These are phyloP conservation scores for Aspergillus hiratsukae DNA, from an alignment of 2,329 filamentous ascomycete genomes.

Conservation along the genomic window DNA sequence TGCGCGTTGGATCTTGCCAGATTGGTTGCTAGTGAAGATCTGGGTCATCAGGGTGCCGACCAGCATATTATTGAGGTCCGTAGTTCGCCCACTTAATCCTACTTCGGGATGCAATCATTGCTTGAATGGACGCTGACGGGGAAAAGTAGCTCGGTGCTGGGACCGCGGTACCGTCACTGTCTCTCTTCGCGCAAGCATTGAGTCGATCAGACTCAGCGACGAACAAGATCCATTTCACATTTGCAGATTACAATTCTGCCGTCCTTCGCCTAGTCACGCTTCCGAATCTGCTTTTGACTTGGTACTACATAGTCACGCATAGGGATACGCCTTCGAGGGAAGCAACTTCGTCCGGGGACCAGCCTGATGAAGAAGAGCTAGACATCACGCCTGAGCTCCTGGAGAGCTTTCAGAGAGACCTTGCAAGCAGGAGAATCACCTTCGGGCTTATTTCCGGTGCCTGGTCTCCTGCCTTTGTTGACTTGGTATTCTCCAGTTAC, in stretches of 20 bases:
- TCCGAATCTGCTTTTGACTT: constrained; percentile 58
- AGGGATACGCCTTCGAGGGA: background rate
- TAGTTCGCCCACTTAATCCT: background rate
- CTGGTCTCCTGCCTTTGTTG: constrained; percentile 49
- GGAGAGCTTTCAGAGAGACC: constrained; percentile 40
- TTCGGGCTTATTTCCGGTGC: constrained; percentile 57
- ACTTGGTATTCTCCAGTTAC: constrained; percentile 41
- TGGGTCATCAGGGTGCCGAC: constrained; percentile 9
- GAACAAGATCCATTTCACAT: constrained; percentile 46
- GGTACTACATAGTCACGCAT: constrained; percentile 31
- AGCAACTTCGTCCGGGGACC: constrained; percentile 1
- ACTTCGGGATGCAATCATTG: background rate
- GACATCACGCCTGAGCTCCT: constrained; percentile 49
- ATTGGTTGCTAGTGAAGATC: constrained; percentile 20
- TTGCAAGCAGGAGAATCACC: constrained; percentile 42
- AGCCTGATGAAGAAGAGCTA: constrained; percentile 28
- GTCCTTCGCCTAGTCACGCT: constrained; percentile 59
- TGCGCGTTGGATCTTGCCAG: constrained; percentile 58
- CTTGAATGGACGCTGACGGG: background rate
- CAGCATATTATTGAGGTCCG: constrained; percentile 42
- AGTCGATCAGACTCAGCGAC: constrained; percentile 16
- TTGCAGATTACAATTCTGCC: constrained; percentile 59
- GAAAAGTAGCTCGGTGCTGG: constrained; percentile 54
- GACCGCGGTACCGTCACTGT: constrained; percentile 55
- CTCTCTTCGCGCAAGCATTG: constrained; percentile 52